Base-by-base conservation (phyloP, 108 stramenopile species). In the Nitzschia sp. region DNA sequence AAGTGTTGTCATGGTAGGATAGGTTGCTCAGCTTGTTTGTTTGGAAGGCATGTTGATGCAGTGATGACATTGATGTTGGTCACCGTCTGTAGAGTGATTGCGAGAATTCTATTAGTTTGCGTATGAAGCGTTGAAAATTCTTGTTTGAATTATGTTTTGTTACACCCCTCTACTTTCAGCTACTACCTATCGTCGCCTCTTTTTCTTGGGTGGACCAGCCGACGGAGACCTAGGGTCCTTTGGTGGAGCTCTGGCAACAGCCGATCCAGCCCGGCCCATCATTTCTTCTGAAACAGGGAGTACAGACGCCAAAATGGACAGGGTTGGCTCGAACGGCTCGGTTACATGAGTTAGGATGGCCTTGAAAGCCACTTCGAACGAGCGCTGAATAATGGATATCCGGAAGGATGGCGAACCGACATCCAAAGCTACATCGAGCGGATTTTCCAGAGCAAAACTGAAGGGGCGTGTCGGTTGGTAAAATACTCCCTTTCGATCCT, bases 121-220 rank as follows among this genome's bases (percentile, higher is more conserved):
- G 29, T 34, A 34, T 34, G 29, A 34, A 34, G 29, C 29, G 29
- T 34, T 34, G 29, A 34, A n/a, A n/a, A n/a, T 5, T 34, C 3
- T 5, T 34, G 29, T 34, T 34, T 34, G 29, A 5, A 3, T 34
- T 5, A 34, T 34, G 29, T 34, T 34, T 5, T 34, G 1, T 34
- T 34, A 34, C 29, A 34, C 29, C 29, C 29, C 29, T 34, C 29
- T 34, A 34, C 29, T 3, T 34, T 34, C 29, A 34, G 5, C 29
- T 34, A 34, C 29, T 34, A 34, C 5, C 29, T 34, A 34, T 34
- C 29, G 29, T 5, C 29, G 29, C 29, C 29, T 94, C 9, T 94
- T 92, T 52, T 92, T 92, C 53, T 64, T 92, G 44, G 93, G 93
- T 24, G 93, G 93, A 25, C 93, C 93, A 9, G 93, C 93, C 25